Evolutionary conservation across 2,329 filamentous ascomycete genomes (phyloP).

Genomic region (Verticillium alfalfae): DNA sequence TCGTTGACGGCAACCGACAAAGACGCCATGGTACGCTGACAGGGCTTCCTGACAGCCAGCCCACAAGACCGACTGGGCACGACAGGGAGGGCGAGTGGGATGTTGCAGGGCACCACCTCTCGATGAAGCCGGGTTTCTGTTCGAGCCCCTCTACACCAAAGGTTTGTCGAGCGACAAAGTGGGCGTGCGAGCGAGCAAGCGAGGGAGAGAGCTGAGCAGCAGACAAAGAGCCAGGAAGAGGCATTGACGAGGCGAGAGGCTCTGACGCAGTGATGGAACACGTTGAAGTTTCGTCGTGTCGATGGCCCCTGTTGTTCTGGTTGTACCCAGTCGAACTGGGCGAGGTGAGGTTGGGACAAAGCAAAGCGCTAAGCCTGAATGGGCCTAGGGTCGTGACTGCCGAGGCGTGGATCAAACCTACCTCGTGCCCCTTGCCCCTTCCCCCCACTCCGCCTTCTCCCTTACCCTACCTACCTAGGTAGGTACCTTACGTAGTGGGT

Average conservation of each 20-base stretch:
- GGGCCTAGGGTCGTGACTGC: conserved; percentile 4
- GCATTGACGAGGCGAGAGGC: conserved; percentile 19
- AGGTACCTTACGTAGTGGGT: background rate
- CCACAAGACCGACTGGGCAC: background rate
- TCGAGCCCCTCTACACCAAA: background rate
- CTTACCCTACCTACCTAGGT: background rate
- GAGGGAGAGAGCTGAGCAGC: background rate
- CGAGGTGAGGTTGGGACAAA: conserved; percentile 7
- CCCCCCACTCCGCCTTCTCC: background rate
- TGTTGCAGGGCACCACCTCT: conserved; percentile 1
- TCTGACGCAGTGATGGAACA: conserved; percentile 45
- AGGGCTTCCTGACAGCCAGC: background rate
- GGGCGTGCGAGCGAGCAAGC: no score
- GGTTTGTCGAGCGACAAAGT: conserved; percentile 2
- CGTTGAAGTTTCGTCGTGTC: conserved; percentile 32
- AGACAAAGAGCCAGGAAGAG: background rate
- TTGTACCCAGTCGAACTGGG: conserved; percentile 1
- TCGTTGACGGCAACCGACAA: background rate
- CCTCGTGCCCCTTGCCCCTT: background rate
- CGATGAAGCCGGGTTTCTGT: background rate
- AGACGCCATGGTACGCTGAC: background rate
- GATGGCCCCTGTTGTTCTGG: conserved; percentile 1
- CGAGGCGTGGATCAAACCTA: conserved; percentile 10
- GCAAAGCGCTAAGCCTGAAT: background rate
- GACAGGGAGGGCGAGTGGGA: background rate